Conservation (phyloP, 495 filamentous ascomycete genomes). For the Niebla homalea region DNA sequence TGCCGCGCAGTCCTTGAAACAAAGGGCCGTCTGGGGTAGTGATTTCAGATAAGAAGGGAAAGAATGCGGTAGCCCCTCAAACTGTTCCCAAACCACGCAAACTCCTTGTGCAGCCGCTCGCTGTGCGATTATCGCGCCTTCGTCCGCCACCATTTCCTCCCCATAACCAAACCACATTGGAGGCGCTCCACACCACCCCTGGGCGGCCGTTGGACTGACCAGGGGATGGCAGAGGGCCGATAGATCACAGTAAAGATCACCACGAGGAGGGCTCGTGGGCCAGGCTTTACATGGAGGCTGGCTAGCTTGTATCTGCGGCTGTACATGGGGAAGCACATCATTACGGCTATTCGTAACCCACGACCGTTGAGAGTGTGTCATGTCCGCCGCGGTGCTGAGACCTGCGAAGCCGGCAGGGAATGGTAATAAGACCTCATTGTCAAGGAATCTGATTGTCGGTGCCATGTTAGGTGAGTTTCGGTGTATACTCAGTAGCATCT, state of each 20-base stretch:
- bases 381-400: constrained; percentile 62
- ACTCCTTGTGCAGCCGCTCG: constrained; percentile 39
- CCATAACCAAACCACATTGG: constrained; percentile 49
- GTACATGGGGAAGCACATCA: constrained; percentile 55
- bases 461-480: constrained; percentile 32
- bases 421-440: constrained; percentile 39
- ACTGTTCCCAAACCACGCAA: constrained; percentile 44
- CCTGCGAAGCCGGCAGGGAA: constrained; percentile 56
- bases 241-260: constrained; percentile 45
- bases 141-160: constrained; percentile 51
- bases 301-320: neutral
- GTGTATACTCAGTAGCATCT: constrained; percentile 55
- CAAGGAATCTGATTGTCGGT: constrained; percentile 41
- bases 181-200: constrained; percentile 41
- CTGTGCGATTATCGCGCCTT: constrained; percentile 38
- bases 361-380: constrained; percentile 60
- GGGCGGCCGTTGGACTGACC: constrained; percentile 38
- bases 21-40: too few species aligned
- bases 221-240: constrained; percentile 46
- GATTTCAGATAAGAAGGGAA: constrained; percentile 23
- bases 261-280: constrained; percentile 45
- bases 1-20: too few species aligned
- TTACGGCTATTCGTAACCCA: constrained; percentile 43
- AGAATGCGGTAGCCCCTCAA: constrained; percentile 58
- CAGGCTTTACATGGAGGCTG: constrained; percentile 39